Evolutionary conservation across 257 asterid genomes (phyloP).

Genomic region (Buddleja alternifolia): DNA sequence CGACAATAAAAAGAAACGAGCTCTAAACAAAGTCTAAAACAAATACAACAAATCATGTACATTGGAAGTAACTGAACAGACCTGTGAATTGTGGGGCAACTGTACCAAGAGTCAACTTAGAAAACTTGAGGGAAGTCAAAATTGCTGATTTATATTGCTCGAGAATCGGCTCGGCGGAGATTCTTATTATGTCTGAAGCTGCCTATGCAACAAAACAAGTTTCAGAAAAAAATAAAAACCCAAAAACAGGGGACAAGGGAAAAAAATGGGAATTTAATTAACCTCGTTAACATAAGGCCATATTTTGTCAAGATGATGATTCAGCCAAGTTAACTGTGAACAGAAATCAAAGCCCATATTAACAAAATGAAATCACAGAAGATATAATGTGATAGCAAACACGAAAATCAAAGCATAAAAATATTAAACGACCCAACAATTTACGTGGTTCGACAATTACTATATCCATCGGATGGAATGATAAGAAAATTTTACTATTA

Average conservation of each 20-base stretch:
- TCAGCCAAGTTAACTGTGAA: slow-evolving; percentile 89
- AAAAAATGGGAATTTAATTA: background rate
- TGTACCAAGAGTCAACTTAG: slow-evolving; percentile 93
- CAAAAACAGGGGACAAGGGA: background rate
- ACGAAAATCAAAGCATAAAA: no score
- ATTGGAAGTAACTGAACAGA: no score
- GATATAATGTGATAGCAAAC: no score
- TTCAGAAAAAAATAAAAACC: background rate
- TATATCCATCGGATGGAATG: no score
- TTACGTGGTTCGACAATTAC: no score
- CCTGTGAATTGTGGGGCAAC: slow-evolving; percentile 95
- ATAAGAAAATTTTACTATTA: no score
- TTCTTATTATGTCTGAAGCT: slow-evolving; percentile 80
- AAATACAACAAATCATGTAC: no score
- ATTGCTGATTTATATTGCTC: slow-evolving; percentile 85
- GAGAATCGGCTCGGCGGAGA: slow-evolving; percentile 80
- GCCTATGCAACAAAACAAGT: slow-evolving; percentile 52
- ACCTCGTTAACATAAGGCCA: slow-evolving; percentile 97
- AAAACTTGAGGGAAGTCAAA: slow-evolving; percentile 82
- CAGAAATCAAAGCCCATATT: background rate
- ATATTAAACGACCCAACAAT: no score
- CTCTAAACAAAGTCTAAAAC: background rate
- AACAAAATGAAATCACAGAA: no score
- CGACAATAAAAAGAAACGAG: slow-evolving; percentile 19
- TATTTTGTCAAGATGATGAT: slow-evolving; percentile 66